phyloP scores from a whole-genome alignment of 2,329 filamentous ascomycete genomes.

The Colletotrichum sp. region DNA sequence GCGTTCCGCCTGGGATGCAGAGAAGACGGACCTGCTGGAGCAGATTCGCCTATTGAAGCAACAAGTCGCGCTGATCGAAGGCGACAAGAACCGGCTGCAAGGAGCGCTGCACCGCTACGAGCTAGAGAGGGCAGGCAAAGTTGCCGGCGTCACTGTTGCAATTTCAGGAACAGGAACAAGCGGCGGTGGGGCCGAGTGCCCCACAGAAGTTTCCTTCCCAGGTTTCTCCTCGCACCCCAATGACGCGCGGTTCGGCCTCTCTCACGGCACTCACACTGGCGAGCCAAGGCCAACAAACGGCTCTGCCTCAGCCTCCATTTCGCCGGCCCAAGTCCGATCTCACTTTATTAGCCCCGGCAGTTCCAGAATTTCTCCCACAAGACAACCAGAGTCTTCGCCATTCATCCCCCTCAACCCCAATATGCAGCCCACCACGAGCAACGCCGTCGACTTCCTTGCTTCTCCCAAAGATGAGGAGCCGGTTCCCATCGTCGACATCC shows the following conservation, averaged over 20 bases:
- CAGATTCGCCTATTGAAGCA: conserved; percentile 48
- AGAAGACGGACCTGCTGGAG: conserved; percentile 45
- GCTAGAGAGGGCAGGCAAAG: conserved; percentile 22
- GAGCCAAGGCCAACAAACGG: conserved; percentile 17
- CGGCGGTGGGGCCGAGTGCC: conserved; percentile 18
- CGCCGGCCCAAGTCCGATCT: conserved; percentile 19
- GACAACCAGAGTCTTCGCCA: conserved; percentile 39
- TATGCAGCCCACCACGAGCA: conserved; percentile 41
- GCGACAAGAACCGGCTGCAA: conserved; percentile 34
- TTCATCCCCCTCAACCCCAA: conserved; percentile 48
- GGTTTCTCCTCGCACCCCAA: conserved; percentile 29
- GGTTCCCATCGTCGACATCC: conserved; percentile 60
- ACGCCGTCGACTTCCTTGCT: conserved; percentile 39
- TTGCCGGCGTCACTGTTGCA: conserved; percentile 21
- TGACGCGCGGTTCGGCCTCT: conserved; percentile 21
- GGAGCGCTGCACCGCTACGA: conserved; percentile 15
- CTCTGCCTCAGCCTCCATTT: conserved; percentile 23
- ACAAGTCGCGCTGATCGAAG: conserved; percentile 39
- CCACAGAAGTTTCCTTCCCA: conserved; percentile 16
- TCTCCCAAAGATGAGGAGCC: conserved; percentile 37
- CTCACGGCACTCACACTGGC: conserved; percentile 4
- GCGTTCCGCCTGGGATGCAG: conserved; percentile 49
- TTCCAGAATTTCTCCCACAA: conserved; percentile 37
- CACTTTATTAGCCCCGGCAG: conserved; percentile 28
- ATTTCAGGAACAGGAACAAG: conserved; percentile 14